A percentile compares a stretch with the other conserved stretches of the same genome.
Evolutionary conservation across 129 eudicot species (phyloP).

Genomic region (Smallanthus sonchifolius): DNA sequence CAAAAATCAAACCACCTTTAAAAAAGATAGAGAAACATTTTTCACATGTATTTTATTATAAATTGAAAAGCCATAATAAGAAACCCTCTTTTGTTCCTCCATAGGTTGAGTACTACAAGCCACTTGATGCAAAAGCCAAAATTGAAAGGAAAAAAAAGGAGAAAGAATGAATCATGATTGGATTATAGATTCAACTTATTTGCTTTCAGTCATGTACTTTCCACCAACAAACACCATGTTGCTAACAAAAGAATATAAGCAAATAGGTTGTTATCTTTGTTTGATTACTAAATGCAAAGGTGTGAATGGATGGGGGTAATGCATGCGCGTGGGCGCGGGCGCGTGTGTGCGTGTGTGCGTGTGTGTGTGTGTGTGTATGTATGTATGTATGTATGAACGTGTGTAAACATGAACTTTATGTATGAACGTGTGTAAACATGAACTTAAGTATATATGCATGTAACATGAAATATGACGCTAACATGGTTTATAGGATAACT

Average conservation of each 20-base stretch:
- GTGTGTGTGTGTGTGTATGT: not conserved
- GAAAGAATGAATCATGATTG: not conserved
- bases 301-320: not conserved
- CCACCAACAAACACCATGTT: not conserved
- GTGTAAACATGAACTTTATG: constrained; percentile 1
- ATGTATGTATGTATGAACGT: not conserved
- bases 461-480: constrained; percentile 4
- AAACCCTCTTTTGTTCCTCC: not conserved
- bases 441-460: not conserved
- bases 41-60: not conserved
- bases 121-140: not conserved
- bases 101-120: not conserved
- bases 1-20: not conserved
- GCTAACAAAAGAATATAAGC: not conserved
- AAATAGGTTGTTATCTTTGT: not conserved
- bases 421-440: not conserved
- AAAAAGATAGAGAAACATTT: not conserved
- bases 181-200: not conserved
- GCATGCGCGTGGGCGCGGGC: not conserved
- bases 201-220: not conserved
- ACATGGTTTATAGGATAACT: not conserved
- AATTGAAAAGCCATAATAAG: not conserved
- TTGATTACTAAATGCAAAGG: not conserved
- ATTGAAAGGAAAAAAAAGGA: not conserved
- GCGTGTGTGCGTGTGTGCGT: not conserved